phyloP scores from a whole-genome alignment of 2,329 filamentous ascomycete genomes.

The Paecilomyces niveus region DNA sequence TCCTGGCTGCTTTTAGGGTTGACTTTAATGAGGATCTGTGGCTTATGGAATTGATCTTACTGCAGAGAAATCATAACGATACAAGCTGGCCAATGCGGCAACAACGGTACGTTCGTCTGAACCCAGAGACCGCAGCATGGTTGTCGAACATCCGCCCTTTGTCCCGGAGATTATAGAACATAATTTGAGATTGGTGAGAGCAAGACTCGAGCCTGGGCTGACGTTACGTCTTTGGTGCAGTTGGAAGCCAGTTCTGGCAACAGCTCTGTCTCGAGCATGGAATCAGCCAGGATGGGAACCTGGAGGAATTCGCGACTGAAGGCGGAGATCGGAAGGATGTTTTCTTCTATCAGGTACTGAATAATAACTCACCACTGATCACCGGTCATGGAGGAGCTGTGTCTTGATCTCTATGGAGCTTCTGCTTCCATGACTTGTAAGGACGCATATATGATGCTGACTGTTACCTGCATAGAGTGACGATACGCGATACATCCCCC shows the following conservation, averaged over 20 bases:
- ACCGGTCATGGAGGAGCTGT: constrained; percentile 1
- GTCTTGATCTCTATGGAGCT: background rate
- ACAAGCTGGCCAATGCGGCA: constrained; percentile 98
- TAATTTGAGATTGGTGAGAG: constrained; percentile 3
- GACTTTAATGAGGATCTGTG: background rate
- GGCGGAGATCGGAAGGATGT: constrained; percentile 98
- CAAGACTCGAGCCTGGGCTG: constrained; percentile 14
- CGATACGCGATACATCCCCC: constrained; percentile 95
- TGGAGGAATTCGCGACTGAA: constrained; percentile 96
- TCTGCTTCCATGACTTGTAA: no score
- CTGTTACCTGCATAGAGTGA: constrained; percentile 59
- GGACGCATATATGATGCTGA: background rate
- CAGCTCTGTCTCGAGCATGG: constrained; percentile 97
- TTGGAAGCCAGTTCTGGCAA: constrained; percentile 98
- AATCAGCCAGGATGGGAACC: constrained; percentile 93
- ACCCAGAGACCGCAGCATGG: constrained; percentile 6
- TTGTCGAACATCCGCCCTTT: constrained; percentile 3
- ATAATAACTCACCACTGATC: background rate
- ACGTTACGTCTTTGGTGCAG: constrained; percentile 41
- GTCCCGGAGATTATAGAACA: constrained; percentile 5
- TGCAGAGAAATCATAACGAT: constrained; percentile 96
- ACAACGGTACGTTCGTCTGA: constrained; percentile 70
- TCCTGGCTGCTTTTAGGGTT: background rate
- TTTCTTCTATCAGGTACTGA: constrained; percentile 76
- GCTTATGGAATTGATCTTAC: background rate